A percentile compares a stretch with the other conserved stretches of the same genome.
These are phyloP conservation scores for Pythium utonaiense DNA, from an alignment of 352 stramenopile genomes.

Conservation along the genomic window DNA sequence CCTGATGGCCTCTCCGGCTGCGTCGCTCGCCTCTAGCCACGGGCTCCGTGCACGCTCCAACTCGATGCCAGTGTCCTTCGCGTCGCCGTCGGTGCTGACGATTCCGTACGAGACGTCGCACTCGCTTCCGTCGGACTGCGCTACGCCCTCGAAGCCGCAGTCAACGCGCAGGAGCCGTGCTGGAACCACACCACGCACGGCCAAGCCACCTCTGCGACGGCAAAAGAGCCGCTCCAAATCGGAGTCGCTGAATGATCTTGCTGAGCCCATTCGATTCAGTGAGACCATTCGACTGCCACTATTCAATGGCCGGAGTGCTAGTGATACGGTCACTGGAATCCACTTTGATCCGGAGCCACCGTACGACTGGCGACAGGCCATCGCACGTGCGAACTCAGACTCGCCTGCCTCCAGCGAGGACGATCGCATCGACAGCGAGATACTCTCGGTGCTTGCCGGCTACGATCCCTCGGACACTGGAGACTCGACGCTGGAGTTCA, in stretches of 20 bases:
- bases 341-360: constrained; percentile 2
- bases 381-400: constrained; percentile 18
- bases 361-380: constrained; percentile 23
- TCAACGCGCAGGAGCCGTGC: constrained; percentile 31
- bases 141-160: background rate
- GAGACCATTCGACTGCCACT: constrained; percentile 24
- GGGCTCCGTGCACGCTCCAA: constrained; percentile 59
- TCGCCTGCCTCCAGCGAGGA: constrained; percentile 48
- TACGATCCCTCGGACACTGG: constrained; percentile 38
- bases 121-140: background rate
- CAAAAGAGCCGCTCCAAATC: constrained; percentile 61
- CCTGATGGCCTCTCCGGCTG: constrained; percentile 7
- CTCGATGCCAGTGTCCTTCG: constrained; percentile 62
- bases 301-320: constrained; percentile 31
- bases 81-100: background rate
- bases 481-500: constrained; percentile 22
- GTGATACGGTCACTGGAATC: constrained; percentile 27
- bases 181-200: constrained; percentile 33
- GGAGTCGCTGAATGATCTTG: constrained; percentile 42
- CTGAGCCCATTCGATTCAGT: constrained; percentile 23
- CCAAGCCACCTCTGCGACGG: constrained; percentile 25
- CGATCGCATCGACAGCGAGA: constrained; percentile 71
- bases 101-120: background rate
- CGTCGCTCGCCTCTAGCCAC: constrained; percentile 7
- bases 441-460: constrained; percentile 62